A percentile compares a stretch with the other conserved stretches of the same genome.
Evolutionary conservation across 2,329 filamentous ascomycete genomes (phyloP).

Genomic region (Macrophomina pseudophaseolina): DNA sequence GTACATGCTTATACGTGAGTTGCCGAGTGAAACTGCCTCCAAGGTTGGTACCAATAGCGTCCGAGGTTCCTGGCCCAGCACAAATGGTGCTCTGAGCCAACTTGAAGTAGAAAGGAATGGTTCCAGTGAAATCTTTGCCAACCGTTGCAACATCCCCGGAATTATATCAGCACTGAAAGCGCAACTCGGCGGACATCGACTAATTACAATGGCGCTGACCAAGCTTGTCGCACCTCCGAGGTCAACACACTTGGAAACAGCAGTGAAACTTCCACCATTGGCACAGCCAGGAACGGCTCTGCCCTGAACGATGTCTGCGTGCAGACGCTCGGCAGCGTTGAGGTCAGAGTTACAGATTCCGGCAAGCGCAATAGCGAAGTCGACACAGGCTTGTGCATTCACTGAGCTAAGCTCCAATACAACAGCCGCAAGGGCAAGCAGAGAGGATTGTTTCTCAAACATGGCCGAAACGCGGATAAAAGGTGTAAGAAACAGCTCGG

Average conservation of each 20-base stretch:
- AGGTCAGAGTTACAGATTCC: constrained; percentile 24
- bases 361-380: constrained; percentile 22
- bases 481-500: not conserved
- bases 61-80: constrained; percentile 19
- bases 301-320: constrained; percentile 18
- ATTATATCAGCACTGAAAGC: not conserved
- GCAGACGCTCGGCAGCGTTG: constrained; percentile 7
- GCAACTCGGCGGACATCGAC: not conserved
- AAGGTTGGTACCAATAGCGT: constrained; percentile 8
- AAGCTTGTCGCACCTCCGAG: constrained; percentile 3
- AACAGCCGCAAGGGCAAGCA: constrained; percentile 1
- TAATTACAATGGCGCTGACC: constrained; percentile 16
- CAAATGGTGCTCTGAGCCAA: constrained; percentile 23
- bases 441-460: constrained; percentile 7
- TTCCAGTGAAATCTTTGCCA: constrained; percentile 19
- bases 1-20: constrained; percentile 5
- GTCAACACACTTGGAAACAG: constrained; percentile 16
- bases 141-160: constrained; percentile 8
- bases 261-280: constrained; percentile 11
- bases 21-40: constrained; percentile 21
- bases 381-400: constrained; percentile 19
- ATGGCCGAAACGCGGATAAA: not conserved
- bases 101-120: constrained; percentile 24
- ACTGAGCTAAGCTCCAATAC: constrained; percentile 6
- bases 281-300: not conserved